These are phyloP conservation scores for Taphrina confusa DNA, from an alignment of 1,139 yeast species.

Conservation along the genomic window DNA sequence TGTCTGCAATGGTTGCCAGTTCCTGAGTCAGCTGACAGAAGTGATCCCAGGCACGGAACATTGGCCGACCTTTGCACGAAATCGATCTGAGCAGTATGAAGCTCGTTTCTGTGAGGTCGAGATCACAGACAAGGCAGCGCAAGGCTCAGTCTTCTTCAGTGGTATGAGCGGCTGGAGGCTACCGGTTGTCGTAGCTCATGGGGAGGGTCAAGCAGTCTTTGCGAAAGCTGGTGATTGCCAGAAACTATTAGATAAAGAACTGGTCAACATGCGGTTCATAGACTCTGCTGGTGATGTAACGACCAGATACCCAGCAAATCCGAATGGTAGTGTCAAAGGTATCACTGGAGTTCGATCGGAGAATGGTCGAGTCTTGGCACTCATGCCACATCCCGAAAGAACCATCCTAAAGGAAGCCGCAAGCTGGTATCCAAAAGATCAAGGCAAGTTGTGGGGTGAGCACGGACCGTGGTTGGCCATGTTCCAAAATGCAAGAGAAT, in stretches of 20 bases:
- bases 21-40: slow-evolving; percentile 80
- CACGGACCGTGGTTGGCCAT: slow-evolving; percentile 95
- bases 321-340: slow-evolving; percentile 93
- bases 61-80: slow-evolving; percentile 97
- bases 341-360: slow-evolving; percentile 88
- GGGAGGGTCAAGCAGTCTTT: slow-evolving; percentile 93
- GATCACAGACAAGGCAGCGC: slow-evolving; percentile 57
- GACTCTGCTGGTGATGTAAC: slow-evolving; percentile 89
- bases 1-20: slow-evolving; percentile 99
- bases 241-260: slow-evolving; percentile 51
- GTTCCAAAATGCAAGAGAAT: slow-evolving; percentile 88
- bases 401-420: slow-evolving; percentile 82
- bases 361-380: slow-evolving; percentile 91
- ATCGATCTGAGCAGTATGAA: slow-evolving; percentile 91
- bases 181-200: slow-evolving; percentile 98
- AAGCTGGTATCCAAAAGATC: slow-evolving; percentile 82
- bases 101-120: slow-evolving; percentile 93
- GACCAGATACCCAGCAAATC: slow-evolving; percentile 85
- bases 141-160: slow-evolving; percentile 72
- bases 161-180: slow-evolving; percentile 89
- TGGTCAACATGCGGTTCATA: slow-evolving; percentile 71
- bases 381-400: slow-evolving; percentile 99
- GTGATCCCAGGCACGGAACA: slow-evolving; percentile 91
- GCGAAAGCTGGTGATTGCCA: slow-evolving; percentile 50
- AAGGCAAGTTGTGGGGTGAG: slow-evolving; percentile 64